Base-by-base conservation (phyloP, 345 rosid species). In the Aethionema arabicum region DNA sequence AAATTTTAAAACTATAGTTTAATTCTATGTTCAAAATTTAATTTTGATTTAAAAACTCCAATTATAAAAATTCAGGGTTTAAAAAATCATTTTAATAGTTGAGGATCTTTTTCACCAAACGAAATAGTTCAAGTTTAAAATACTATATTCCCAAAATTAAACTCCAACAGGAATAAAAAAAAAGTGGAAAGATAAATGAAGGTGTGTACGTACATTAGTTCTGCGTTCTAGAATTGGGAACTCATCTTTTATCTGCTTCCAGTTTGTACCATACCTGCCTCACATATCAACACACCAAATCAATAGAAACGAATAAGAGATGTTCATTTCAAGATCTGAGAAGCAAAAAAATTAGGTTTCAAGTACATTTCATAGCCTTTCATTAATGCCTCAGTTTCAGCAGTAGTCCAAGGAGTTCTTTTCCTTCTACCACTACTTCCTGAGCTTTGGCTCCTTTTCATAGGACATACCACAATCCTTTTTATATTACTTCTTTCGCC, bases 261-360 rank as follows among this genome's bases (percentile, higher is more conserved):
- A 72, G 56, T 72, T 37, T 45, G 75, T 36, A 47, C 75, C 75
- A 65, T 72, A 53, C 44, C 75, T 72, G 55, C 42, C 59, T 58
- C 38, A 53, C 66, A 65, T 37, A 30, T 45, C 11, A 15, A 13
- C n/a, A 45, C 30, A 58, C 16, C 42, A 51, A 44, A 72, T 59
- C 38, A 59, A 21, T 14, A 21, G n/a, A 44, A 65, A 44, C 51
- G 21, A 30, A 16, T 51, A 50, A 44, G 51, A 44, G 15, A 37
- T 71, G 49, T 57, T 43, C 64, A 63, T 54, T 44, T 8, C 27
- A 33, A 53, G 16, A 21, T 61, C 16, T 51, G 43, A 29, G 60
- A 2, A 21, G 27, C 1, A 64, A 44, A 57, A 32, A 7, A 11
- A 51, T 56, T 29, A 47, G 63, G 68, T 41, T 57, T 64, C 39